Evolutionary conservation across 2,329 filamentous ascomycete species (phyloP).

Genomic region (Cladorrhinum sp.): DNA sequence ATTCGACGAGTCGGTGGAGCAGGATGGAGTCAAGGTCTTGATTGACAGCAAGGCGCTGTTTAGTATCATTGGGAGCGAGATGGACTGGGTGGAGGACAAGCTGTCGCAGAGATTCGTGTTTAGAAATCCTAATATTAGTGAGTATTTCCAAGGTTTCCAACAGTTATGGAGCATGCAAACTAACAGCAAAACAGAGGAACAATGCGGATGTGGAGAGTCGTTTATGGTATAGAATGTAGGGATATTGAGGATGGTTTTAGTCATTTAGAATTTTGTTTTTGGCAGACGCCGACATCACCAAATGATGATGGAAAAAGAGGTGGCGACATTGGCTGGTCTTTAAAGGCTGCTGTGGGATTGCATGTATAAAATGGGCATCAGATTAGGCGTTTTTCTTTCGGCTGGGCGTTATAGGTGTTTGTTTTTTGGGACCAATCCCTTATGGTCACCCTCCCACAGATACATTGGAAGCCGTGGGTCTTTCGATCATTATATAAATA

Average conservation of each 20-base stretch:
- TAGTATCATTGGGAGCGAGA: constrained; percentile 97
- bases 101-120: constrained; percentile 90
- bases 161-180: constrained; percentile 38
- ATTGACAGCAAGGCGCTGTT: constrained; percentile 97
- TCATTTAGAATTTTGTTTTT: neutral
- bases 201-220: constrained; percentile 94
- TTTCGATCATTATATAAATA: no score
- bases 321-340: no score
- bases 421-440: no score
- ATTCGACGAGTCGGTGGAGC: constrained; percentile 90
- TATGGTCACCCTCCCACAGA: no score
- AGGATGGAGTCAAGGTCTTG: constrained; percentile 92
- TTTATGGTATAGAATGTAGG: constrained; percentile 68
- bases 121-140: constrained; percentile 96
- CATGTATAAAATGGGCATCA: neutral
- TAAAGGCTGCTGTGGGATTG: neutral
- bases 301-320: no score
- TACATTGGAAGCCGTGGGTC: no score
- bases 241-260: neutral
- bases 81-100: constrained; percentile 99
- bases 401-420: neutral
- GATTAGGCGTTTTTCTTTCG: constrained; percentile 1
- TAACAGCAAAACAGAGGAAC: constrained; percentile 73
- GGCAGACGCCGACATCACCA: no score
- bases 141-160: constrained; percentile 41